These are phyloP conservation scores for Boehmeria nivea DNA, from an alignment of 306 rosid species.

Conservation along the genomic window DNA sequence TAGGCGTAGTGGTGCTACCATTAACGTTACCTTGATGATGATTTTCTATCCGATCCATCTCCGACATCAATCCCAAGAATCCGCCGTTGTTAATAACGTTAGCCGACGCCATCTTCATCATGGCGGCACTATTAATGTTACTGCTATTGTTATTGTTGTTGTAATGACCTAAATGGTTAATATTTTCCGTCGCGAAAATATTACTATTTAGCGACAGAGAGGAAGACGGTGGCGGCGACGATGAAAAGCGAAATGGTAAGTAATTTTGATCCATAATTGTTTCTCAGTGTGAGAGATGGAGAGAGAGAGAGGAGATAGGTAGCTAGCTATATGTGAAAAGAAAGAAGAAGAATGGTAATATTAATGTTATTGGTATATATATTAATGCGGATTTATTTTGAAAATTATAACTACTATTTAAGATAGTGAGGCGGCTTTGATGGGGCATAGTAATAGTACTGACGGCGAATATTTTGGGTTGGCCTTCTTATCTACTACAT, in stretches of 20 bases:
- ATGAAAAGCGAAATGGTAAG: constrained; percentile 9
- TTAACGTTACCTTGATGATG: neutral
- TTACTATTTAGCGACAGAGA: constrained; percentile 22
- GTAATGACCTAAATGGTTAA: neutral
- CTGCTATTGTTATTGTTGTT: neutral
- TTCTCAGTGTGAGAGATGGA: neutral
- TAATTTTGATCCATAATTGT: constrained; percentile 18
- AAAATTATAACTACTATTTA: no score
- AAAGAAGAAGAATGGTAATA: neutral
- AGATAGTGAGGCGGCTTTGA: constrained; percentile 19
- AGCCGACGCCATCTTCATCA: no score
- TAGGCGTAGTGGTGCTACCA: no score
- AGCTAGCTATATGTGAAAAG: neutral
- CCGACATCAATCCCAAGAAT: constrained; percentile 28
- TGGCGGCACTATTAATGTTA: no score
- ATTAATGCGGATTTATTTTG: no score
- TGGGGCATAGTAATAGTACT: neutral
- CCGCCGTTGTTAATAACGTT: constrained; percentile 1
- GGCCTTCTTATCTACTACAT: constrained; percentile 3
- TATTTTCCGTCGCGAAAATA: neutral
- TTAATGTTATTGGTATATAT: neutral
- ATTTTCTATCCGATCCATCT: constrained; percentile 20
- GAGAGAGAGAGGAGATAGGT: neutral
- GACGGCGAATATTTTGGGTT: neutral
- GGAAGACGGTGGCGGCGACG: constrained; percentile 6